Evolutionary conservation across 257 asterid genomes (phyloP), one percentile per base, ranked within the genome.

Genomic region (Primulina eburnea): DNA sequence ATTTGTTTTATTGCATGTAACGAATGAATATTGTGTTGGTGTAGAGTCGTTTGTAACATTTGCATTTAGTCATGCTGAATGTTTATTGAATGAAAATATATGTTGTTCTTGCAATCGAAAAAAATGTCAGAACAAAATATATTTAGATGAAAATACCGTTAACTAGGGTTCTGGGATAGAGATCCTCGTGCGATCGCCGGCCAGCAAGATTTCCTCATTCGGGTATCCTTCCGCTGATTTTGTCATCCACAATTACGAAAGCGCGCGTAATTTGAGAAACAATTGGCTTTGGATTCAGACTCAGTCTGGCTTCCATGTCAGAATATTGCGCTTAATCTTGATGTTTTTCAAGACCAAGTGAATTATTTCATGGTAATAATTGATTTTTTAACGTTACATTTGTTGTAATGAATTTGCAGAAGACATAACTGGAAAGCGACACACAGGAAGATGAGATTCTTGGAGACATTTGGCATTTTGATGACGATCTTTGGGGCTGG

Each of bases 101-200:
- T 24, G 26, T 24, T 24, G 26, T 24, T 1, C 26, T 24, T 24
- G 26, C 26, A 24, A 24, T 24, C 26, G 26, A 24, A 24, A 24
- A 24, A 24, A 24, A 24, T 24, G 26, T 0, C 26, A 24, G 26
- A 24, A 24, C 26, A 24, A 24, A 24, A 24, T 24, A 24, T 24
- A 24, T 24, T 24, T 24, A 24, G 26, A 24, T 24, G 26, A 24
- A 24, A 1, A 24, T 24, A 24, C 26, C 26, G 26, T 24, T 24
- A 21, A 21, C 60, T 75, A 74, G 61, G 79, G 79, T 4, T 69
- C 83, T 2, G 72, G 70, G 3, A 29, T 73, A 0, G 82, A 60
- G 1, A 76, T 82, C 10, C 73, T 84, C 10, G 81, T 79, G 26
- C 73, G 68, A 68, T 82, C 85, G 0, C 77, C 84, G 32, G 82